Base-by-base conservation (phyloP, 257 asterid species). In the Phtheirospermum japonicum region DNA sequence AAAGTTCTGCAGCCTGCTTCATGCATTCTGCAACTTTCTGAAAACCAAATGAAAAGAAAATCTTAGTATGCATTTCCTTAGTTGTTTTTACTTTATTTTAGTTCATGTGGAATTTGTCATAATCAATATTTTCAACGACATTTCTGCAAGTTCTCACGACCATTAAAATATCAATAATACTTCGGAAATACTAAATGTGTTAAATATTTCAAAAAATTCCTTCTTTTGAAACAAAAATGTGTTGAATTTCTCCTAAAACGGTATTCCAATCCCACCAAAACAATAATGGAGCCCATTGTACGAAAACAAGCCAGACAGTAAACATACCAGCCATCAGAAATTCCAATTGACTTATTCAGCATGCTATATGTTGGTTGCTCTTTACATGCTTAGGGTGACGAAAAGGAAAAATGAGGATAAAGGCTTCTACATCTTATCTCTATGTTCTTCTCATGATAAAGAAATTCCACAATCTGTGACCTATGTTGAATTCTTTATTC, bases 1-100 rank as follows among this genome's bases (percentile, higher is more conserved):
- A 64, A 71, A 77, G 79, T 52, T 85, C 89, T 43, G 80, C 74
- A 72, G 78, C 85, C 72, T 72, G 86, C 69, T 78, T 76, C 72
- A 82, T 74, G 79, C 81, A 79, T 19, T 78, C 88, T 11, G 80
- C 79, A 66, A 80, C 85, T 90, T 76, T 93, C 99, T 93, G 82
- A 72, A 55, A 74, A 51, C 55, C 73, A 77, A 34, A 17, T 61
- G 63, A 37, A 43, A 59, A 43, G 14, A 66, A 64, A 39, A 45
- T 64, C 52, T 53, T 26, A 45, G 42, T 23, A 46, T 12, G 20
- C 36, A 43, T 36, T 43, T 52, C 49, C 52, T 55, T 11, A 31
- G 57, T 69, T 39, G 36, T n/a, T 53, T 18, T 17, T 62, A 23
- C n/a, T 23, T 18, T 54, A n/a, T 28, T 23, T 8, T 16, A 42